phyloP scores from a whole-genome alignment of 31 red algal genomes.

The Porphyra umbilicalis region DNA sequence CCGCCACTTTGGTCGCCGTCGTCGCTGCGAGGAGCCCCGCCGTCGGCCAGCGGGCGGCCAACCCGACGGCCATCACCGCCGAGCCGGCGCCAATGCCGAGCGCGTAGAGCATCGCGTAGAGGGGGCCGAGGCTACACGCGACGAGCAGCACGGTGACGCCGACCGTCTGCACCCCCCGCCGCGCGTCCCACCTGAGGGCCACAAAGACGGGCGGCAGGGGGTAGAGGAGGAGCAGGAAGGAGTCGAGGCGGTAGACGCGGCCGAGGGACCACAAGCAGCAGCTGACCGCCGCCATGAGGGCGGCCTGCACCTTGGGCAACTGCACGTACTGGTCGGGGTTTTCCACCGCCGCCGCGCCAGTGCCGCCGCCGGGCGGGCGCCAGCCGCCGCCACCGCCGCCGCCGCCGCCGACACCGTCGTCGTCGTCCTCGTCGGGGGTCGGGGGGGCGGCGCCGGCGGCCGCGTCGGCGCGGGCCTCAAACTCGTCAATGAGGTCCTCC shows the following conservation, averaged over 20 bases:
- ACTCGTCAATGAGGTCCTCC: constrained; percentile 52
- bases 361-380: not conserved
- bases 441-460: not conserved
- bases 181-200: constrained; percentile 28
- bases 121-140: constrained; percentile 30
- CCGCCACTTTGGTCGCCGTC: not conserved
- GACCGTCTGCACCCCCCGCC: constrained; percentile 17
- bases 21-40: not conserved
- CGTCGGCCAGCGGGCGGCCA: not conserved
- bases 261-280: constrained; percentile 45
- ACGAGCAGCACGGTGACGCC: constrained; percentile 23
- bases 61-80: not conserved
- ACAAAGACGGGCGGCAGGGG: constrained; percentile 55
- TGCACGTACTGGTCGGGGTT: constrained; percentile 33
- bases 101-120: constrained; percentile 34
- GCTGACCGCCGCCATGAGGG: constrained; percentile 47
- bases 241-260: constrained; percentile 43
- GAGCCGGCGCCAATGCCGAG: constrained; percentile 16
- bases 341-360: not conserved
- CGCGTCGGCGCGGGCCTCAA: constrained; percentile 22
- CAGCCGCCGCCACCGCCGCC: not conserved
- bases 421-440: not conserved
- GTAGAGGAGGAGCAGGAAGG: constrained; percentile 69
- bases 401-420: not conserved
- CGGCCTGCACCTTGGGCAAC: constrained; percentile 33